phyloP scores from a whole-genome alignment of 139 green algal species.

The Chlorella sp. region DNA sequence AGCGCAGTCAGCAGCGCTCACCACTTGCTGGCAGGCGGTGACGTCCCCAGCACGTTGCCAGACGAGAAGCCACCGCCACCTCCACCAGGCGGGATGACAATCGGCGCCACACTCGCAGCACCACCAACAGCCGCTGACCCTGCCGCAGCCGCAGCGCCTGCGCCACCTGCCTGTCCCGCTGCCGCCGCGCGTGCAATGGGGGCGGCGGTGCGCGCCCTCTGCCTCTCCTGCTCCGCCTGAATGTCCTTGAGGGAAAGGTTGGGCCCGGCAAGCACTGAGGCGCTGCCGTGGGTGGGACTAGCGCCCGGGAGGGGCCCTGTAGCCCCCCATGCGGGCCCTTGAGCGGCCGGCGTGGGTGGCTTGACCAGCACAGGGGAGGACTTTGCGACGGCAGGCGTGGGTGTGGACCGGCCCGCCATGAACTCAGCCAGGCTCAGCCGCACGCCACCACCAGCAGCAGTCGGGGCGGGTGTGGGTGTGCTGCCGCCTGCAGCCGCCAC shows the following conservation, averaged over 20 bases:
- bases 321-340: too few species aligned
- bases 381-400: slow-evolving; percentile 4
- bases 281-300: slow-evolving; percentile 1
- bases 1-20: too few species aligned
- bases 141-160: neutral
- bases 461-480: too few species aligned
- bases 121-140: too few species aligned
- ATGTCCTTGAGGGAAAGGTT: slow-evolving; percentile 14
- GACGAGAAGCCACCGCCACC: too few species aligned
- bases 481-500: too few species aligned
- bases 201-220: neutral
- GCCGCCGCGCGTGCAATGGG: neutral
- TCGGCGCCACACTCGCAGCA: too few species aligned
- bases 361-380: too few species aligned
- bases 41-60: neutral
- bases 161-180: neutral
- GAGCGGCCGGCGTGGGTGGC: too few species aligned
- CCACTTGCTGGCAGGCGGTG: neutral
- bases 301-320: too few species aligned
- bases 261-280: neutral
- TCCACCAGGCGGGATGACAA: neutral
- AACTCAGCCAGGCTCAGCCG: slow-evolving; percentile 19
- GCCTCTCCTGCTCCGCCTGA: slow-evolving; percentile 3
- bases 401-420: slow-evolving; percentile 4
- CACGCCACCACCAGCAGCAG: neutral